Base-by-base conservation (phyloP, 495 filamentous ascomycete species). In the Aspergillus heteromorphus region DNA sequence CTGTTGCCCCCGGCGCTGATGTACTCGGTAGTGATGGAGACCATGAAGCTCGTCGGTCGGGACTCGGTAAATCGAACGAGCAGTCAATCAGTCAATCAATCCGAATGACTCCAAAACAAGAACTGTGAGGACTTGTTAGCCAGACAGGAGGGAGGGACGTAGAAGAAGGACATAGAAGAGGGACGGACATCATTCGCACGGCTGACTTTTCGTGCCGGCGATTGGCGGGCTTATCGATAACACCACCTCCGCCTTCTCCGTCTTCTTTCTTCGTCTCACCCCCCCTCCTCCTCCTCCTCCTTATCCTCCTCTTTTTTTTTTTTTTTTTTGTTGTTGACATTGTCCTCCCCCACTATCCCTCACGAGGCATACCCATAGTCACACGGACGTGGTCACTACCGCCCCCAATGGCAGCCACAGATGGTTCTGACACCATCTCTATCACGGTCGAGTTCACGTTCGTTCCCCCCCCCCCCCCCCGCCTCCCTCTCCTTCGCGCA, bases 1-100 rank as follows among this genome's bases (percentile, higher is more conserved):
- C 92, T 79, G 72, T 97, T 97, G 34, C 89, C 92, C 51, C 93
- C 93, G 52, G 85, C 85, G 25, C 91, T 87, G 27, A 95, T 83
- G 60, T 89, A 95, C 13, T 83, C 77, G 50, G 73, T 67, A 48
- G 70, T 60, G 25, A 78, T 66, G 18, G 67, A 68, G 41, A 75
- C 68, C 78, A 80, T 80, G 55, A 56, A 62, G 48, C 43, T 47
- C 21, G 43, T 47, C 7, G 17, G 6, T 43, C 40, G 20, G 40
- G 20, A 23, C 40, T 23, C 40, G 4, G 13, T 40, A 3, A 27
- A 7, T 27, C 23, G 7, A 27, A 4, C 23, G 10, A 45, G 0
- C 34, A 13, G n/a, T 14, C 34, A 38, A 38, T 14, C 34, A 10
- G 23, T 1, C 34, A n/a, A 38, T n/a, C 34, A 38, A 38, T 14